These are phyloP conservation scores for Gryganskiella cystojenkinii DNA, from an alignment of 192 early-diverging fungal species.

Conservation along the genomic window DNA sequence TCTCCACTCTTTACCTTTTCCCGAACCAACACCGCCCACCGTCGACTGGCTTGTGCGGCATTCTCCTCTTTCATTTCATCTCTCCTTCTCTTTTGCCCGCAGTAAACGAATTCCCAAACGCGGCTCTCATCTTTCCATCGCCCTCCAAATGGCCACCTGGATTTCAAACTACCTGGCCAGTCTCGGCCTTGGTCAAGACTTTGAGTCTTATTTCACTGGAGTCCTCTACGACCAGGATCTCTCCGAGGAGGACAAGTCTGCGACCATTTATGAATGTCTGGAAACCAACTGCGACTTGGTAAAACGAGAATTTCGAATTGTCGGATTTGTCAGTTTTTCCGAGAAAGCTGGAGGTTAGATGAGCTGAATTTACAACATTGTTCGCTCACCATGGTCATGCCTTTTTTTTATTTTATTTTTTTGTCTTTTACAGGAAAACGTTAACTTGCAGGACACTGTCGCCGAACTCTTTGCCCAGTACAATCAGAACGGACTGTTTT, in stretches of 20 bases:
- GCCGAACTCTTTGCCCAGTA: constrained; percentile 44
- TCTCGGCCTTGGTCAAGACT: constrained; percentile 34
- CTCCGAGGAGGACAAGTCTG: constrained; percentile 43
- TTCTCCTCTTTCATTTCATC: not conserved
- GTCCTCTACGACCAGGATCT: constrained; percentile 39
- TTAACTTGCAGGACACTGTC: constrained; percentile 43
- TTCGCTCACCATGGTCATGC: not conserved
- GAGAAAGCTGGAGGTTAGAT: too few species aligned
- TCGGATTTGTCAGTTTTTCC: too few species aligned
- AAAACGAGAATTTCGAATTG: not conserved
- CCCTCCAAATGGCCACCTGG: constrained; percentile 32
- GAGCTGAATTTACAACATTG: not conserved
- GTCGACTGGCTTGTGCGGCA: too few species aligned
- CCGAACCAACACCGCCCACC: too few species aligned
- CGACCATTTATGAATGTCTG: constrained; percentile 33
- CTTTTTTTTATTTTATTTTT: not conserved
- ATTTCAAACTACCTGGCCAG: constrained; percentile 41
- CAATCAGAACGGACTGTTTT: constrained; percentile 24
- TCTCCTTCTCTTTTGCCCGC: not conserved
- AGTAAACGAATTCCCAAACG: not conserved
- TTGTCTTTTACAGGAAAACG: constrained; percentile 19
- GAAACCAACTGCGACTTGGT: constrained; percentile 32
- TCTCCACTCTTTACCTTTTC: not conserved
- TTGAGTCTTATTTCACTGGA: constrained; percentile 34
- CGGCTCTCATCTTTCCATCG: not conserved